phyloP scores from a whole-genome alignment of 164 flowering plant genomes.

The Sextonia rubra region DNA sequence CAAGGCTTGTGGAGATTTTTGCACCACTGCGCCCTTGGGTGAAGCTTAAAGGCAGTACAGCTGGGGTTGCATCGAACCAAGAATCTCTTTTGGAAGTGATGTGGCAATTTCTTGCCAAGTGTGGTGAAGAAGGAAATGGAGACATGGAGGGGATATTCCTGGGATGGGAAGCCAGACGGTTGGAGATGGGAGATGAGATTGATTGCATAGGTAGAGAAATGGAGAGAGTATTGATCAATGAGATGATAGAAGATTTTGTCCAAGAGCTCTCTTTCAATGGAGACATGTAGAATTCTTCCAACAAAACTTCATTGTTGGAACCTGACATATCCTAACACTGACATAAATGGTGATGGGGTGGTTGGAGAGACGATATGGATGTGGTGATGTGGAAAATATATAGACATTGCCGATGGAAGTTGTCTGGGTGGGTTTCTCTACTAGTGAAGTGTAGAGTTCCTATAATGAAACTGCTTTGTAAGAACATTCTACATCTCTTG shows the following conservation, averaged over 20 bases:
- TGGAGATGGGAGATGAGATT: slow-evolving; percentile 37
- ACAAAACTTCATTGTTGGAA: neutral
- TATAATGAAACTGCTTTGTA: neutral
- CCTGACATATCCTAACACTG: neutral
- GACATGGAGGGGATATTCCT: slow-evolving; percentile 14
- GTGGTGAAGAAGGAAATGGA: slow-evolving; percentile 19
- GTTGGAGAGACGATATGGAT: neutral
- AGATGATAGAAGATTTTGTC: slow-evolving; percentile 43
- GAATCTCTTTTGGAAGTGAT: slow-evolving; percentile 34
- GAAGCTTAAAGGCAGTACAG: slow-evolving; percentile 14
- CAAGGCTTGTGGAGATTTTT: slow-evolving; percentile 40
- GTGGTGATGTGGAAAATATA: neutral
- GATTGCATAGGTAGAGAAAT: slow-evolving; percentile 57
- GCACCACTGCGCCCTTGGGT: slow-evolving; percentile 54
- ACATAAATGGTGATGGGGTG: neutral
- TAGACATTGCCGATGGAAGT: neutral
- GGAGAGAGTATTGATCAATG: slow-evolving; percentile 53
- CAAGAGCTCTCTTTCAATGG: neutral
- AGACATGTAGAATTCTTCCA: slow-evolving; percentile 24
- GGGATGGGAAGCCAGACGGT: slow-evolving; percentile 14
- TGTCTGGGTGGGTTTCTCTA: neutral
- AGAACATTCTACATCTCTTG: neutral
- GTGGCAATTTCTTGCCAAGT: slow-evolving; percentile 29
- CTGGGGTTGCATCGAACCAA: slow-evolving; percentile 16
- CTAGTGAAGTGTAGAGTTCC: neutral